phyloP scores from a whole-genome alignment of 2,329 filamentous ascomycete species.

The Delphinella strobiligena region DNA sequence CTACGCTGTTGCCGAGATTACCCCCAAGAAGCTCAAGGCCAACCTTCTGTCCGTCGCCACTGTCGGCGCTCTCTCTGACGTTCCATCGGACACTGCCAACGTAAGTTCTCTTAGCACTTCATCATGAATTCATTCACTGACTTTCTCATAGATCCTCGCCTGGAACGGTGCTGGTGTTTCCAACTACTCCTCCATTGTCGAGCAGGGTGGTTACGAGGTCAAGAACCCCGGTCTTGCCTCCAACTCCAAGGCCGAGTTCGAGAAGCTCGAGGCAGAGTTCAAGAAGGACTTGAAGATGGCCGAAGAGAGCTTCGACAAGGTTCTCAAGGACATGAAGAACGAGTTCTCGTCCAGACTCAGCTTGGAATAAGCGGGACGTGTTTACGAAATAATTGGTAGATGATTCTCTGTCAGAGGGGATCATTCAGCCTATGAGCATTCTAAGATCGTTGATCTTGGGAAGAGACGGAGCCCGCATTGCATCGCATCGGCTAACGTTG shows the following conservation, averaged over 20 bases:
- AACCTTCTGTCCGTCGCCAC: conserved; percentile 78
- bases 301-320: conserved; percentile 33
- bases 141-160: conserved; percentile 54
- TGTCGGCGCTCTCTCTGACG: conserved; percentile 61
- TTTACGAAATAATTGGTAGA: too few species aligned
- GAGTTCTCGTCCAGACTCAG: too few species aligned
- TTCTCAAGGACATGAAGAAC: too few species aligned
- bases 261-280: too few species aligned
- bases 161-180: conserved; percentile 95
- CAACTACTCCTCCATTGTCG: conserved; percentile 79
- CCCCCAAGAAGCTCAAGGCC: conserved; percentile 86
- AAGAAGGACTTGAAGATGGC: conserved; percentile 19
- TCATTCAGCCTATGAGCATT: too few species aligned
- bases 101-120: conserved; percentile 27
- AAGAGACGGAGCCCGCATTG: too few species aligned
- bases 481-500: too few species aligned
- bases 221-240: conserved; percentile 28
- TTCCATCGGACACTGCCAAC: conserved; percentile 81
- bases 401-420: too few species aligned
- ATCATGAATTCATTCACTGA: conserved; percentile 14
- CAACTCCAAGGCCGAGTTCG: conserved; percentile 35
- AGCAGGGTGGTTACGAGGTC: conserved; percentile 57
- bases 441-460: too few species aligned
- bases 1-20: conserved; percentile 79
- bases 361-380: too few species aligned